A percentile compares a stretch with the other conserved stretches of the same genome.
phyloP scores from a whole-genome alignment of 2,329 filamentous ascomycete genomes.

The Oidium heveae region DNA sequence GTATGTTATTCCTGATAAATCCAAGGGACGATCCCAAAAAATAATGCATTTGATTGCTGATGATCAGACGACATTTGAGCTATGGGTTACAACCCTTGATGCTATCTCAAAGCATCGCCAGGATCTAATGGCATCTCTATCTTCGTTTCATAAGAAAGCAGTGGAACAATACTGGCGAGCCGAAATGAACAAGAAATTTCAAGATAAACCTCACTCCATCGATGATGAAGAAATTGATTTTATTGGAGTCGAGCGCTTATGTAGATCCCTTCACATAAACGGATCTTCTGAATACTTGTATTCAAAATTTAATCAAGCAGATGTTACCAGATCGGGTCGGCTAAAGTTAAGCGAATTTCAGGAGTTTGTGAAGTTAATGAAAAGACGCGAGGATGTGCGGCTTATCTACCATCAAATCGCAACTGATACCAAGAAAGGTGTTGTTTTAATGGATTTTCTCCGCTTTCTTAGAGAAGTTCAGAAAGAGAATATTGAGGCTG shows the following conservation, averaged over 20 bases:
- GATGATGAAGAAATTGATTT: slow-evolving; percentile 53
- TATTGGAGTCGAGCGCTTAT: slow-evolving; percentile 55
- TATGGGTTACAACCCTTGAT: slow-evolving; percentile 69
- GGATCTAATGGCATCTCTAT: slow-evolving; percentile 70
- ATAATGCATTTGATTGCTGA: slow-evolving; percentile 71
- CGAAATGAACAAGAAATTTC: slow-evolving; percentile 49
- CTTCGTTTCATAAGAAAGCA: slow-evolving; percentile 62
- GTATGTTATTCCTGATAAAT: slow-evolving; percentile 54
- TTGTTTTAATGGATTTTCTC: slow-evolving; percentile 51
- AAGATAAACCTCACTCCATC: slow-evolving; percentile 22
- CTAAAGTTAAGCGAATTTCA: slow-evolving; percentile 65
- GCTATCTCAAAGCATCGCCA: slow-evolving; percentile 67
- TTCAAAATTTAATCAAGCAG: slow-evolving; percentile 48
- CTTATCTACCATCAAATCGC: slow-evolving; percentile 41
- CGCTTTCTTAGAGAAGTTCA: slow-evolving; percentile 50
- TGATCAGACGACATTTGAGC: slow-evolving; percentile 40
- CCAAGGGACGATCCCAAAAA: slow-evolving; percentile 45
- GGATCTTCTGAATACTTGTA: slow-evolving; percentile 51
- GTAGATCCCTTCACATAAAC: slow-evolving; percentile 78
- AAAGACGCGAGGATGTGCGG: slow-evolving; percentile 59
- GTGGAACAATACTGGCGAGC: slow-evolving; percentile 65
- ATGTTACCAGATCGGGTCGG: slow-evolving; percentile 33
- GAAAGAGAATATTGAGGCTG: slow-evolving; percentile 45
- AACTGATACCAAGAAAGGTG: slow-evolving; percentile 30
- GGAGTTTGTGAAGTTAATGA: slow-evolving; percentile 59